These are phyloP conservation scores for Symbiodinium pilosum DNA, from an alignment of 73 alveolate species.

Conservation along the genomic window DNA sequence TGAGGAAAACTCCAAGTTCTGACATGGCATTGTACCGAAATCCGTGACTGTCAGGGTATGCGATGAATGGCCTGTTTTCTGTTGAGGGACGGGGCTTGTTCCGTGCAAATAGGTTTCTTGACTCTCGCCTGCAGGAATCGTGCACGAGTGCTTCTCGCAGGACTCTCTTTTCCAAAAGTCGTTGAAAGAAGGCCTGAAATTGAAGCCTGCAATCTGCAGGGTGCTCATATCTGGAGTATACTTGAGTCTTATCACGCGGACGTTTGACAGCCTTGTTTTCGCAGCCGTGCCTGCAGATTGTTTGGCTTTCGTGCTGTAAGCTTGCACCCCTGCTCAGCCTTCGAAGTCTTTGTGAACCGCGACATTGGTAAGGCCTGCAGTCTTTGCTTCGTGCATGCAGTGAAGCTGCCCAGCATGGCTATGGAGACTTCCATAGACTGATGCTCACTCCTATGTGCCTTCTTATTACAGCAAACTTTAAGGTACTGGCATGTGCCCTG, in stretches of 20 bases:
- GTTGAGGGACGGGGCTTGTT: not conserved
- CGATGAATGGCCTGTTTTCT: not conserved
- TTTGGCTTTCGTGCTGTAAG: too few relatives aligned
- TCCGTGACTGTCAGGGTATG: not conserved
- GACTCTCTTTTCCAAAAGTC: conserved; percentile 94
- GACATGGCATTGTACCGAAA: too few relatives aligned
- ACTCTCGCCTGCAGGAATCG: conserved; percentile 34
- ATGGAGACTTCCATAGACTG: too few relatives aligned
- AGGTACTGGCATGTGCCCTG: too few relatives aligned
- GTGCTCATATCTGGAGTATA: too few relatives aligned
- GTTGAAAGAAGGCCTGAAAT: conserved; percentile 71
- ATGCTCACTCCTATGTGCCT: too few relatives aligned
- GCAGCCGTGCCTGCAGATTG: too few relatives aligned
- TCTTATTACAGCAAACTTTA: too few relatives aligned
- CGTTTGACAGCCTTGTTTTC: too few relatives aligned
- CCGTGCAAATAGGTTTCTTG: not conserved
- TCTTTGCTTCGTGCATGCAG: not conserved
- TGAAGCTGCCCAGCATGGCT: too few relatives aligned
- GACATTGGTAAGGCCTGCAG: conserved; percentile 94
- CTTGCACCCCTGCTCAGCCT: conserved; percentile 42
- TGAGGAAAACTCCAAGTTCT: too few relatives aligned
- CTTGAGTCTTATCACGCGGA: too few relatives aligned
- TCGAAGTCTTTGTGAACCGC: conserved; percentile 91
- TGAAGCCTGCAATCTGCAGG: not conserved
- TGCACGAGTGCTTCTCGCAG: conserved; percentile 93